These are phyloP conservation scores for Scutellaria baicalensis DNA, from an alignment of 257 asterid genomes.

Conservation along the genomic window DNA sequence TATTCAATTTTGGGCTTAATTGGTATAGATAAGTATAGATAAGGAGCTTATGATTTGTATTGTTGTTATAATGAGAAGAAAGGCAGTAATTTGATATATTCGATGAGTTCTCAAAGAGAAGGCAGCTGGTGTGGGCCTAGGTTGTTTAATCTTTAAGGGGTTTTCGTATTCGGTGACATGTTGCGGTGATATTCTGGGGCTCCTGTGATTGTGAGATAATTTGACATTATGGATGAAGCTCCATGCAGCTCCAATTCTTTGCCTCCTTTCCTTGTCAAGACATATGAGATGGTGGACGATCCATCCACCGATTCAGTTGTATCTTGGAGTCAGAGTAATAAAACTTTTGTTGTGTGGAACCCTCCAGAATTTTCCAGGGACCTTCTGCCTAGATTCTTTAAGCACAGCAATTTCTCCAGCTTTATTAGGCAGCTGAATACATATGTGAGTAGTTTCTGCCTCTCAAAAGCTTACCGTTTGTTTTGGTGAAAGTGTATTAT, in stretches of 20 bases:
- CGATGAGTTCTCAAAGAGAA: neutral
- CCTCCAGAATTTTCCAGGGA: slow-evolving; percentile 67
- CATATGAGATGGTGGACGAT: slow-evolving; percentile 93
- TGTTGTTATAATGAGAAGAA: neutral
- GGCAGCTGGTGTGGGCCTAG: too few species aligned
- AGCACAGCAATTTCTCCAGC: slow-evolving; percentile 93
- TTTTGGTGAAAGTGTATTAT: neutral
- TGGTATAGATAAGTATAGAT: neutral
- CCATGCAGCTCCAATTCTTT: slow-evolving; percentile 45
- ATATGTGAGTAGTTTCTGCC: slow-evolving; percentile 44
- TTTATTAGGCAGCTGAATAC: slow-evolving; percentile 89
- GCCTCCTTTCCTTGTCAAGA: slow-evolving; percentile 84
- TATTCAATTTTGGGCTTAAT: neutral
- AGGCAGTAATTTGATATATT: neutral
- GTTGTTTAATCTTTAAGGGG: neutral
- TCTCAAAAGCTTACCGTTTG: neutral
- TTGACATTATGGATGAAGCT: slow-evolving; percentile 63
- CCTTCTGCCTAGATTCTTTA: slow-evolving; percentile 73
- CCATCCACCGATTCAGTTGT: slow-evolving; percentile 51
- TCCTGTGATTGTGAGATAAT: neutral
- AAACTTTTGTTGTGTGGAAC: slow-evolving; percentile 79
- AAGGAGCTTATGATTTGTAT: neutral
- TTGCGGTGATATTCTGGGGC: slow-evolving; percentile 6
- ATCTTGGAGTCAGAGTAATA: slow-evolving; percentile 68
- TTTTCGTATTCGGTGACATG: neutral